These are phyloP conservation scores for Neolentinus lepideus DNA, from an alignment of 1,284 basidiomycete genomes.

Conservation along the genomic window DNA sequence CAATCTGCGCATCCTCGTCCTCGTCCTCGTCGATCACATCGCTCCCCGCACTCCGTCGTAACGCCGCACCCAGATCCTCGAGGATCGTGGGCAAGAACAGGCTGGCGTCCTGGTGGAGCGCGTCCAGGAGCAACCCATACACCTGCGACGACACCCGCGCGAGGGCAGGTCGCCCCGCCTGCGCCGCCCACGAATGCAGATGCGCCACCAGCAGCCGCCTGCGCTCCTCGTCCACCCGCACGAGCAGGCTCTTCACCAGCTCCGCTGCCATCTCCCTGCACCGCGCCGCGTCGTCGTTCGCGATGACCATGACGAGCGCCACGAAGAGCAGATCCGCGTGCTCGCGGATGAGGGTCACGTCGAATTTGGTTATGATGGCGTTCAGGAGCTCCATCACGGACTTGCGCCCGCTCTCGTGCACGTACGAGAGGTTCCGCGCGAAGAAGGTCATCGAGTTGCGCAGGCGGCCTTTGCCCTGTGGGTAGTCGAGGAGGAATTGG, in stretches of 20 bases:
- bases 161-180: slow-evolving; percentile 55
- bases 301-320: slow-evolving; percentile 86
- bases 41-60: slow-evolving; percentile 39
- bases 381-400: slow-evolving; percentile 90
- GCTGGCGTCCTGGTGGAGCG: slow-evolving; percentile 40
- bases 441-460: slow-evolving; percentile 89
- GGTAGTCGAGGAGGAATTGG: slow-evolving; percentile 96
- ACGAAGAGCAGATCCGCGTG: slow-evolving; percentile 91
- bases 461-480: slow-evolving; percentile 90
- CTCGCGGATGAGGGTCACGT: slow-evolving; percentile 67
- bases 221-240: slow-evolving; percentile 57
- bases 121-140: slow-evolving; percentile 73
- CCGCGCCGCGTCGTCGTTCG: slow-evolving; percentile 88
- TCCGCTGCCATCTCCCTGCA: slow-evolving; percentile 86
- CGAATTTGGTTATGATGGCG: slow-evolving; percentile 84
- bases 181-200: slow-evolving; percentile 76
- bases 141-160: slow-evolving; percentile 74
- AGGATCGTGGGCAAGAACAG: slow-evolving; percentile 50
- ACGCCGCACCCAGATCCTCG: slow-evolving; percentile 46
- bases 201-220: slow-evolving; percentile 60
- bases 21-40: slow-evolving; percentile 34
- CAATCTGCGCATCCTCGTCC: slow-evolving; percentile 48
- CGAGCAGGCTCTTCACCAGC: slow-evolving; percentile 74
- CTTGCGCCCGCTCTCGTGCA: slow-evolving; percentile 83
- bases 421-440: slow-evolving; percentile 90